A percentile compares a stretch with the other conserved stretches of the same genome.
Conservation (phyloP, 495 filamentous ascomycete genomes). For the Lichina pygmaea region DNA sequence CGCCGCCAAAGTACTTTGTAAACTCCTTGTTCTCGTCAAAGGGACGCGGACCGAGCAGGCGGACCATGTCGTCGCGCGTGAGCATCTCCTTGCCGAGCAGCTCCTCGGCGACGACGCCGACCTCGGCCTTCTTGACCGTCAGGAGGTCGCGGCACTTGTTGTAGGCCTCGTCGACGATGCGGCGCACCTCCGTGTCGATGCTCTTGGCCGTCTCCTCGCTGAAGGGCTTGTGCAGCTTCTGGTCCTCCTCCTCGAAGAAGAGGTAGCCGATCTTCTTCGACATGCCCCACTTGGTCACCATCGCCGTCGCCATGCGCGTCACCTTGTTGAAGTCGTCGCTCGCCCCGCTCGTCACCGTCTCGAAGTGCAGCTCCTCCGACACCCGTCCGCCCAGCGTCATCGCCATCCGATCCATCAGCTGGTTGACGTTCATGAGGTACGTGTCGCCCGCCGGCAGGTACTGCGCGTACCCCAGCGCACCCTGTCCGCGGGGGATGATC, state of each 20-base stretch:
- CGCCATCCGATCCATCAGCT: constrained; percentile 98
- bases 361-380: constrained; percentile 85
- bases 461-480: constrained; percentile 84
- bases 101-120: constrained; percentile 82
- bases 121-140: constrained; percentile 57
- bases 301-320: constrained; percentile 74
- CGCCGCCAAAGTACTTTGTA: constrained; percentile 60
- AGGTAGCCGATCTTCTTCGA: constrained; percentile 73
- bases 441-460: constrained; percentile 77
- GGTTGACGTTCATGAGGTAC: constrained; percentile 82
- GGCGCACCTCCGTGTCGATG: constrained; percentile 73
- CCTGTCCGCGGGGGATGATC: constrained; percentile 88
- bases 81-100: constrained; percentile 77
- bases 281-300: constrained; percentile 99
- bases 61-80: constrained; percentile 66
- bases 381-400: constrained; percentile 94
- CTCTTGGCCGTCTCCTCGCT: constrained; percentile 74
- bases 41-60: constrained; percentile 56
- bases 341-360: constrained; percentile 81
- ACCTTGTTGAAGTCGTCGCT: constrained; percentile 98
- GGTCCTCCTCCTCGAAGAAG: constrained; percentile 56
- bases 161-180: constrained; percentile 78
- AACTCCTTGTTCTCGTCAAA: constrained; percentile 75
- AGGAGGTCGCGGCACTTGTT: constrained; percentile 67
- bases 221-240: constrained; percentile 79